Percentiles rank a stretch among this genome's conserved stretches.
Conservation (phyloP, 164 flowering plant genomes). For the Berberis thunbergii region DNA sequence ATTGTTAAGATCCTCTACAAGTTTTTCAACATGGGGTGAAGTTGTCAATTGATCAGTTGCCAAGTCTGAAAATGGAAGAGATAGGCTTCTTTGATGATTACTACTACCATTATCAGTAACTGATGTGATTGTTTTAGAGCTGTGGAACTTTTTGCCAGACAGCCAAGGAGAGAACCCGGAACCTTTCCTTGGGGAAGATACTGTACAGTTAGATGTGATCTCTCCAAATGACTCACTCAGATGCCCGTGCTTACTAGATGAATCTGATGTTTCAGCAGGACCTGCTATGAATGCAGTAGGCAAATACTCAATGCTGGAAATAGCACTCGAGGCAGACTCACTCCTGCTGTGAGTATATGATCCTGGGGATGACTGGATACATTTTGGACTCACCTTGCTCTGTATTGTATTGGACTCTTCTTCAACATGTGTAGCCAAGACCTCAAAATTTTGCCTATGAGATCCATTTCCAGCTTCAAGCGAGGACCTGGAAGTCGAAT, state of each 20-base stretch:
- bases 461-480: slow-evolving; percentile 31
- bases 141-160: slow-evolving; percentile 25
- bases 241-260: slow-evolving; percentile 27
- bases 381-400: slow-evolving; percentile 23
- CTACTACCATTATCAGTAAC: slow-evolving; percentile 25
- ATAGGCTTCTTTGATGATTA: slow-evolving; percentile 21
- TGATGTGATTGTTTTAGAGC: slow-evolving; percentile 23
- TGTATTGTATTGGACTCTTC: slow-evolving; percentile 16
- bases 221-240: slow-evolving; percentile 39
- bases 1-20: slow-evolving; percentile 58
- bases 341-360: slow-evolving; percentile 60
- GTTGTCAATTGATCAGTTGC: slow-evolving; percentile 41
- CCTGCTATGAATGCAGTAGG: slow-evolving; percentile 15
- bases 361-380: slow-evolving; percentile 29
- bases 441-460: slow-evolving; percentile 27
- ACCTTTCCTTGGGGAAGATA: slow-evolving; percentile 22
- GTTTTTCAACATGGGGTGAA: slow-evolving; percentile 42
- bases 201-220: slow-evolving; percentile 25
- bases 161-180: slow-evolving; percentile 24
- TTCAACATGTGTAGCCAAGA: slow-evolving; percentile 21
- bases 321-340: slow-evolving; percentile 59
- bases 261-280: slow-evolving; percentile 28
- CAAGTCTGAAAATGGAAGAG: slow-evolving; percentile 28
- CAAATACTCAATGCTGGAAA: slow-evolving; percentile 45
- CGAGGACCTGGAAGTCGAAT: slow-evolving; percentile 40